Base-by-base conservation (phyloP, 1,139 yeast species). In the Yamadazyma pseudoaaseri region DNA sequence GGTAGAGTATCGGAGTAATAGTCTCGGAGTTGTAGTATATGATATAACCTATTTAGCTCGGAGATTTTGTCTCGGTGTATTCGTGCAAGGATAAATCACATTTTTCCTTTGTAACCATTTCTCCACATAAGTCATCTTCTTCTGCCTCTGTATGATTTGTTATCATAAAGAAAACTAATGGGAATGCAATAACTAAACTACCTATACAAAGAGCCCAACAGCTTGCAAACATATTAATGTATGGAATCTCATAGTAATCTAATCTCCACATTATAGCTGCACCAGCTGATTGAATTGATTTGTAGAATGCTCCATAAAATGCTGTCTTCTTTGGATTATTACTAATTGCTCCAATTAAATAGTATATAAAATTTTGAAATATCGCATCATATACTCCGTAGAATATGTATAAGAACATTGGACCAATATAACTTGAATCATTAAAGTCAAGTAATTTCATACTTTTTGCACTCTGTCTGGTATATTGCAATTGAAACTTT, bases 221-320 rank as follows among this genome's bases (percentile, higher is more conserved):
- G 17, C 77, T 62, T 10, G 65, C 79, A 49, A 76, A 76, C 60
- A 76, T 54, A 33, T 54, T 51, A 46, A 65, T 63, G 54, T 62
- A 78, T 6, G 76, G 58, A 11, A 48, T 48, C 5, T 53, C 55
- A 31, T 61, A 45, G 15, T 76, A 73, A 50, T 79, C 83, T 42
- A 78, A 58, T 9, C 80, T 59, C 83, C 84, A 79, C 8, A 71
- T 74, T 38, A 79, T 62, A 15, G 81, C 83, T 14, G 79, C 78
- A 50, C 80, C 82, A 10, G 81, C 82, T 18, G 79, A 71, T 58
- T 79, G 85, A 34, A 78, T 56, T 39, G 81, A 78, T 60, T 79
- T 79, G 61, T 76, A 79, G 55, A 74, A 74, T 29, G 83, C 82
- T 29, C 78, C 80, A 46, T 76, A 76, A 38, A 77, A 60, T 9